These are phyloP conservation scores for Helichrysum umbraculigerum DNA, from an alignment of 129 eudicot genomes.

Conservation along the genomic window DNA sequence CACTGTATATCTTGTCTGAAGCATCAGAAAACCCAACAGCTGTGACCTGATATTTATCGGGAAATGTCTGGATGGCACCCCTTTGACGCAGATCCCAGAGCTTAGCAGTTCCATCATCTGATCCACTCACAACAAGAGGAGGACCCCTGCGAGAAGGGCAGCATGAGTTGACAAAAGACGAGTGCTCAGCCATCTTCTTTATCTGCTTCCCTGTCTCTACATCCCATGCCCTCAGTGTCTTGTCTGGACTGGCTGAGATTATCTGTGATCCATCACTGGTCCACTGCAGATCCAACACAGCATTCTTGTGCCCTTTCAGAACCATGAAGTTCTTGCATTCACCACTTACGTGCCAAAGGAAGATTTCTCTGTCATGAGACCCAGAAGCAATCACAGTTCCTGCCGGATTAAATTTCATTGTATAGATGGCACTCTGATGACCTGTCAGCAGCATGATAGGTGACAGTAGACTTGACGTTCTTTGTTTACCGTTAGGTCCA, in stretches of 20 bases:
- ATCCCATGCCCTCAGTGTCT: slow-evolving; percentile 93
- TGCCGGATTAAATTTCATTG: slow-evolving; percentile 86
- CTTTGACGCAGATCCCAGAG: slow-evolving; percentile 97
- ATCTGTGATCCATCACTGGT: slow-evolving; percentile 80
- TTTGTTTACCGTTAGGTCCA: slow-evolving; percentile 64
- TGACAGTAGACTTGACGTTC: slow-evolving; percentile 77
- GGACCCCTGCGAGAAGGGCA: slow-evolving; percentile 95
- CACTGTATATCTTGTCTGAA: slow-evolving; percentile 87
- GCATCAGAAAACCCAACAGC: slow-evolving; percentile 94
- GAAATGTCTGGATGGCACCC: slow-evolving; percentile 92
- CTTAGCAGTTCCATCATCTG: slow-evolving; percentile 96
- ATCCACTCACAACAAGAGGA: slow-evolving; percentile 88
- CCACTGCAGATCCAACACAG: slow-evolving; percentile 86
- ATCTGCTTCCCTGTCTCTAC: slow-evolving; percentile 88
- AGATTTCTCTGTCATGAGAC: slow-evolving; percentile 89
- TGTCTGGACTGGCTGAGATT: slow-evolving; percentile 91
- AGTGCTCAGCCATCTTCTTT: slow-evolving; percentile 89
- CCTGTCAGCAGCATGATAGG: slow-evolving; percentile 88
- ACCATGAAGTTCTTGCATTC: slow-evolving; percentile 96
- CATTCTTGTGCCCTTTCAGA: slow-evolving; percentile 88
- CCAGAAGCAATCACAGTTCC: slow-evolving; percentile 84
- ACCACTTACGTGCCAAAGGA: slow-evolving; percentile 76
- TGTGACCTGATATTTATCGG: slow-evolving; percentile 89
- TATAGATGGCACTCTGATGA: slow-evolving; percentile 83
- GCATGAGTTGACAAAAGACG: slow-evolving; percentile 87